A percentile compares a stretch with the other conserved stretches of the same genome.
These are phyloP conservation scores for Candida ortonii DNA, from an alignment of 805 yeast species.

Conservation along the genomic window DNA sequence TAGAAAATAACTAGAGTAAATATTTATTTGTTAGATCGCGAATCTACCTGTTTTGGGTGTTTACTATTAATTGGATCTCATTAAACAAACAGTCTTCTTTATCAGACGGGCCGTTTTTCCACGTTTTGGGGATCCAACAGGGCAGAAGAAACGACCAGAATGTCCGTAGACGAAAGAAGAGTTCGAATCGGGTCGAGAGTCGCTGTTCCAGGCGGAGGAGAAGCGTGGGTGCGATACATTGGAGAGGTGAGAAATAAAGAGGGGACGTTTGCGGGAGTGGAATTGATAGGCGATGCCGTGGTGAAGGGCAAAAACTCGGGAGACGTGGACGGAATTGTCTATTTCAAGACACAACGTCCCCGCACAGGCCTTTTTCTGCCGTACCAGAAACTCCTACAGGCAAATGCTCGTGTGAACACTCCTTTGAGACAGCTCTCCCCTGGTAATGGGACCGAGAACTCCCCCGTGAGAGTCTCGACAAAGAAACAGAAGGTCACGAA, in stretches of 20 bases:
- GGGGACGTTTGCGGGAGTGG: conserved; percentile 86
- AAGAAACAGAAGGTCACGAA: conserved; percentile 12
- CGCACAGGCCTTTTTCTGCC: conserved; percentile 76
- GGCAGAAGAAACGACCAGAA: conserved; percentile 3
- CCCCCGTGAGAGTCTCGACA: conserved; percentile 12
- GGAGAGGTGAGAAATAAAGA: conserved; percentile 72
- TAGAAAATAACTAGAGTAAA: too few relatives aligned
- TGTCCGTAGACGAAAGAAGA: conserved; percentile 1
- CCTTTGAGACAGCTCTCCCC: conserved; percentile 14
- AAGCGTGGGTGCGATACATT: conserved; percentile 63
- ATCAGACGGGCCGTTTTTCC: too few relatives aligned
- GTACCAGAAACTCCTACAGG: conserved; percentile 39
- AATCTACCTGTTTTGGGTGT: too few relatives aligned
- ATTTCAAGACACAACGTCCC: conserved; percentile 63
- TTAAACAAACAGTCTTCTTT: too few relatives aligned
- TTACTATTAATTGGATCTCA: too few relatives aligned
- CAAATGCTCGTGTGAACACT: conserved; percentile 14
- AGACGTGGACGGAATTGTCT: conserved; percentile 64
- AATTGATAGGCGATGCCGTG: conserved; percentile 63
- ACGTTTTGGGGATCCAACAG: conserved; percentile 33
- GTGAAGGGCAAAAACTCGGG: conserved; percentile 83
- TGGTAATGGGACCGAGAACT: conserved; percentile 6
- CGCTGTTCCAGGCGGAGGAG: conserved; percentile 61
- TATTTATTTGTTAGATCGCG: too few relatives aligned
- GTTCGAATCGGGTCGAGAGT: conserved; percentile 22